A percentile compares a stretch with the other conserved stretches of the same genome.
Conservation (phyloP, 2,329 filamentous ascomycete genomes). For the Botrytis deweyae region DNA sequence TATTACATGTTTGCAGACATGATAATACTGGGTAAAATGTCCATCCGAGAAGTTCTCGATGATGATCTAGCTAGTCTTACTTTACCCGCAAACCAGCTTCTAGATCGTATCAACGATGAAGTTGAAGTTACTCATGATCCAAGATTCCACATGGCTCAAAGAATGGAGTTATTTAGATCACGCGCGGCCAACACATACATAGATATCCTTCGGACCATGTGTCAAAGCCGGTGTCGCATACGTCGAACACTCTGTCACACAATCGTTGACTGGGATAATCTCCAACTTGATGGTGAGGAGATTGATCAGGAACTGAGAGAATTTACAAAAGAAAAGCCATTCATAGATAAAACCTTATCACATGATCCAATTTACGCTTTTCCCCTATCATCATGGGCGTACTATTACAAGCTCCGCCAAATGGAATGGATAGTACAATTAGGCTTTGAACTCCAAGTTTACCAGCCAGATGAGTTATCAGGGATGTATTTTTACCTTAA, state of each 20-base stretch:
- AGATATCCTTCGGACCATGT: conserved; percentile 79
- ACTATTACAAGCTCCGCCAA: conserved; percentile 83
- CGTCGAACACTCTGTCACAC: conserved; percentile 86
- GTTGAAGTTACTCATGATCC: conserved; percentile 73
- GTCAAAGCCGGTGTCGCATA: conserved; percentile 86
- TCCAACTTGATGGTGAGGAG: conserved; percentile 80
- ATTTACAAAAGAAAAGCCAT: conserved; percentile 59
- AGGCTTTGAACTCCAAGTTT: conserved; percentile 91
- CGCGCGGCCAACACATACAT: conserved; percentile 69
- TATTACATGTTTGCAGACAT: conserved; percentile 72
- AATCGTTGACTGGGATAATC: conserved; percentile 76
- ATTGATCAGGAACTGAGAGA: conserved; percentile 67
- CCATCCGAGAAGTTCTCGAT: conserved; percentile 73
- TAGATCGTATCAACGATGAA: conserved; percentile 73
- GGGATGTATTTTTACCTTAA: conserved; percentile 92
- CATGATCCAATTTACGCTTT: conserved; percentile 62
- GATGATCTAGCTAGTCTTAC: conserved; percentile 78
- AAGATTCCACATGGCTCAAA: conserved; percentile 67
- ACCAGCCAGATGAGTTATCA: conserved; percentile 78
- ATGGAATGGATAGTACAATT: conserved; percentile 87
- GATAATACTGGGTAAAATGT: conserved; percentile 64
- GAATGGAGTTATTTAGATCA: conserved; percentile 69
- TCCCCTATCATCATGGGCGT: conserved; percentile 83
- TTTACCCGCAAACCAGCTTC: conserved; percentile 67
- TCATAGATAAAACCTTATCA: conserved; percentile 48